Base-by-base conservation (phyloP, 306 rosid genomes). In the Trifolium subterraneum region DNA sequence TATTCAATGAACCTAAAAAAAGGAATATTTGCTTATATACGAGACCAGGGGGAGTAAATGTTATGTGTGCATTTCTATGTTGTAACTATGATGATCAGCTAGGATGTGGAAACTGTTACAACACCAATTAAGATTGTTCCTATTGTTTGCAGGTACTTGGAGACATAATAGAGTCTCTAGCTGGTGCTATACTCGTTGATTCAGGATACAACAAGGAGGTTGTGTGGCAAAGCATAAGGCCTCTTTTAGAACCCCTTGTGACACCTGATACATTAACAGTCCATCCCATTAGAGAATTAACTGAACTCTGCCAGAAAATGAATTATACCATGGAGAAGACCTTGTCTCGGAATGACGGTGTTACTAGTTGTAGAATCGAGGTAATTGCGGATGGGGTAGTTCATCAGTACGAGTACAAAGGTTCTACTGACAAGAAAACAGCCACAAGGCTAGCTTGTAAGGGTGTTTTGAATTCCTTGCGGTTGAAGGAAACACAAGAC, bases 161-260 rank as follows among this genome's bases (percentile, higher is more conserved):
- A 47, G 98, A 93, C 76, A 78, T 93, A 2, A 81, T 93, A 2
- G 96, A 93, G 81, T 90, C 98, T 80, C 54, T 93, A 47, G 96
- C 90, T 8, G 97, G 97, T 63, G 96, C 98, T 50, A 85, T 93
- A 64, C 73, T 79, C 18, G 90, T 93, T 10, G 97, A 93, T 73
- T 89, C 98, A 0, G 87, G 87, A 16, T 89, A 79, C 81, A 47
- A 79, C 3, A 74, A 87, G 66, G 89, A 86, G 11, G 22, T 16
- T 10, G 92, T 89, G 41, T 88, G 86, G 79, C 42, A 58, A 66
- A 85, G 97, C 55, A 84, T 90, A 56, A 74, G 81, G 60, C 96
- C 88, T 11, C 87, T 93, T 19, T 71, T 93, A 70, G 93, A 90
- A 73, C 96, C 97, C 3, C 78, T 93, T 33, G 11, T 90, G 10